Percentiles rank a stretch among this genome's conserved stretches.
phyloP scores from a whole-genome alignment of 257 asterid species.

The Henckelia pumila region DNA sequence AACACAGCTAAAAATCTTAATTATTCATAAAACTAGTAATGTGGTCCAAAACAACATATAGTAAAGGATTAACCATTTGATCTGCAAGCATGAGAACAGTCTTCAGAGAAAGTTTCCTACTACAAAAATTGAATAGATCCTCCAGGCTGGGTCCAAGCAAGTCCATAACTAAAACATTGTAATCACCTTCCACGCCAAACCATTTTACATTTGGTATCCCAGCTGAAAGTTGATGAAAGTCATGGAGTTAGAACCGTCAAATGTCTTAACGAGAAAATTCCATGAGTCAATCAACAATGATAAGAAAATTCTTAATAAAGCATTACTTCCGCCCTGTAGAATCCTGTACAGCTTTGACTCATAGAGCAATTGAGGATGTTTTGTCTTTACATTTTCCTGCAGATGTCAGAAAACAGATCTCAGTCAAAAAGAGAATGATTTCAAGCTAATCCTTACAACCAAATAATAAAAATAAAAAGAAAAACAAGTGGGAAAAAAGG shows the following conservation, averaged over 20 bases:
- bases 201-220: slow-evolving; percentile 62
- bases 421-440: no score
- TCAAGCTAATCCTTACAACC: not conserved
- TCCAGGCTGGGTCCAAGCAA: slow-evolving; percentile 77
- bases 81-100: slow-evolving; percentile 82
- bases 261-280: not conserved
- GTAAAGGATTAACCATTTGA: slow-evolving; percentile 51
- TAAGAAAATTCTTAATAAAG: slow-evolving; percentile 13
- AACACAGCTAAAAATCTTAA: not conserved
- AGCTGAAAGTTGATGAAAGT: slow-evolving; percentile 33
- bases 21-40: not conserved
- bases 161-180: slow-evolving; percentile 70
- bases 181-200: slow-evolving; percentile 76
- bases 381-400: slow-evolving; percentile 71
- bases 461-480: no score
- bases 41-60: not conserved
- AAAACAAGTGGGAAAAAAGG: not conserved
- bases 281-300: slow-evolving; percentile 22
- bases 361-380: slow-evolving; percentile 61
- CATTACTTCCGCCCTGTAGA: slow-evolving; percentile 71
- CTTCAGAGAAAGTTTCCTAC: slow-evolving; percentile 63
- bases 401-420: not conserved
- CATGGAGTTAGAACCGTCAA: not conserved
- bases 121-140: slow-evolving; percentile 66
- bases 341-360: slow-evolving; percentile 65